Evolutionary conservation across 2,329 filamentous ascomycete genomes (phyloP), one percentile per base, ranked within the genome.

Genomic region (Fusarium xylarioides): DNA sequence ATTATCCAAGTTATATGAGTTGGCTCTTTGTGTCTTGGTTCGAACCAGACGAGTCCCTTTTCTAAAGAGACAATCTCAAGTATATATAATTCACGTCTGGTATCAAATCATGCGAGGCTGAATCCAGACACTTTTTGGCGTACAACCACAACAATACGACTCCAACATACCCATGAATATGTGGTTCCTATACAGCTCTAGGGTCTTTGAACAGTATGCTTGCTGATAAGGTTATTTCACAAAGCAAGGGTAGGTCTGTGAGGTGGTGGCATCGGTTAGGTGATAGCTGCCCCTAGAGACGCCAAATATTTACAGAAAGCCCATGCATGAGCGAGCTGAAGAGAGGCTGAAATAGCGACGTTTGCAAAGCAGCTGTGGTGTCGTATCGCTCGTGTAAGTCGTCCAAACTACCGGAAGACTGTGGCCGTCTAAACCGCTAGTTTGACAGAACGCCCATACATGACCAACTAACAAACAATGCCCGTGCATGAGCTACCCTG

Each of bases 91-190:
- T 12, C 11, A 3, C 7, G 4, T 18, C 19, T n/a, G 8, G 4
- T 10, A 5, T n/a, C 35, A 42, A 11, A n/a, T 2, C 35, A n/a
- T 43, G 26, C 37, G 26, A 55, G 52, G 52, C 52, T 55, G 52
- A 43, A 43, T 55, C 16, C 4, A 55, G 37, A 42, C 26, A 28
- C 23, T 40, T n/a, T 32, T 23, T 7, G 26, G 37, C 37, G 21
- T 14, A 11, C 26, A 15, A 14, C 26, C 35, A 32, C 16, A 23
- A 7, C 11, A 8, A 4, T 32, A 4, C 2, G 7, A 55, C 0
- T 32, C 2, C 11, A 19, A 42, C 7, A 19, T 5, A 14, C 0
- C 3, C 5, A 42, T 19, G 1, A 1, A 18, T 0, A 19, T 10
- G 1, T 1, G 4, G 5, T 19, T 0, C 11, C 6, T 15, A 18